Conservation (phyloP, 768 basidiomycete genomes). For the Exidia glandulosa region DNA sequence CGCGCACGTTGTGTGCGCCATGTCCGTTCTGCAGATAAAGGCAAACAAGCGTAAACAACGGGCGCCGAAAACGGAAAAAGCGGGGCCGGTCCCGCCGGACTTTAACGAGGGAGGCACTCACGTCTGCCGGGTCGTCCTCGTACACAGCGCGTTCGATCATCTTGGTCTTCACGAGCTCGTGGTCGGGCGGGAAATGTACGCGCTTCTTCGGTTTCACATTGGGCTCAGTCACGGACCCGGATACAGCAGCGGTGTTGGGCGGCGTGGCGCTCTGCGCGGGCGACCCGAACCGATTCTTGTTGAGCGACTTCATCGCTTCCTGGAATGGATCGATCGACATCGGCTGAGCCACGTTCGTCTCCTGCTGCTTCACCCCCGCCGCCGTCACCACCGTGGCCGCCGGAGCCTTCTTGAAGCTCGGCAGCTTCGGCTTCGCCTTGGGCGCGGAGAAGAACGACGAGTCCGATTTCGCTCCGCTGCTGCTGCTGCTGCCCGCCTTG, state of each 20-base stretch:
- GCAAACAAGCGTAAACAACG: constrained; percentile 36
- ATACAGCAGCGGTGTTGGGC: constrained; percentile 7
- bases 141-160: constrained; percentile 80
- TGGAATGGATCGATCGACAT: constrained; percentile 73
- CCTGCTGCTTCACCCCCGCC: constrained; percentile 31
- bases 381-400: constrained; percentile 22
- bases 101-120: constrained; percentile 45
- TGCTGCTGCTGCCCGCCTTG: constrained; percentile 18
- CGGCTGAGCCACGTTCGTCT: constrained; percentile 58
- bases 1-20: constrained; percentile 60
- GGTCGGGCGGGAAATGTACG: constrained; percentile 70
- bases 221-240: constrained; percentile 5
- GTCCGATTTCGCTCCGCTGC: constrained; percentile 64
- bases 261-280: constrained; percentile 54
- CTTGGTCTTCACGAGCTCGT: constrained; percentile 61
- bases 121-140: constrained; percentile 80
- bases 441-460: constrained; percentile 83
- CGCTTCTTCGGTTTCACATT: constrained; percentile 47
- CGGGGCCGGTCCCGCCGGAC: constrained; percentile 11
- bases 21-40: constrained; percentile 49
- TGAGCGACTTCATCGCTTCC: constrained; percentile 69
- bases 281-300: constrained; percentile 48
- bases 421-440: constrained; percentile 73
- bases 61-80: constrained; percentile 27
- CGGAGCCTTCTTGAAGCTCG: constrained; percentile 68